phyloP scores from a whole-genome alignment of 2,329 filamentous ascomycete species.

The Aspergillus novofumigatus region DNA sequence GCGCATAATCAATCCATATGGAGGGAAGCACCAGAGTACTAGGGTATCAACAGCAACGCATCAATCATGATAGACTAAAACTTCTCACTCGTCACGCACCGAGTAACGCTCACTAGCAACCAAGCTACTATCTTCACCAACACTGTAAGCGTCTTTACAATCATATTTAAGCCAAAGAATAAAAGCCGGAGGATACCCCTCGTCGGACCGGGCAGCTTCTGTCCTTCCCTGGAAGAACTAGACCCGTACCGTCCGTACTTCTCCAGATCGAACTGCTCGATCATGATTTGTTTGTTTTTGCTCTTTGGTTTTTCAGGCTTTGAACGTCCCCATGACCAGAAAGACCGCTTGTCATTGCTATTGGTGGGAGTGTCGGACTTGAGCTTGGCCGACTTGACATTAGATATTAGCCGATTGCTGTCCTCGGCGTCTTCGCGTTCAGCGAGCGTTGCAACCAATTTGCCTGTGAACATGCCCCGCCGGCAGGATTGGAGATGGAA shows the following conservation, averaged over 20 bases:
- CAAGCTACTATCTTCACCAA: slow-evolving; percentile 40
- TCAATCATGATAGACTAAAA: slow-evolving; percentile 22
- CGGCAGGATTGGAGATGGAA: slow-evolving; percentile 3
- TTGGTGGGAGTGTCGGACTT: slow-evolving; percentile 13
- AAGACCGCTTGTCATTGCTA: slow-evolving; percentile 9
- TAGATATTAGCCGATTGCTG: slow-evolving; percentile 33
- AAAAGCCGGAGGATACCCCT: slow-evolving; percentile 34
- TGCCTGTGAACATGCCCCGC: slow-evolving; percentile 20
- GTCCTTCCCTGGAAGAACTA: slow-evolving; percentile 32
- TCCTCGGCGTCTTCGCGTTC: slow-evolving; percentile 41
- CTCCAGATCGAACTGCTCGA: slow-evolving; percentile 45
- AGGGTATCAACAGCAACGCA: background rate
- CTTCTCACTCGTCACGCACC: slow-evolving; percentile 41
- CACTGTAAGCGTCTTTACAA: slow-evolving; percentile 36
- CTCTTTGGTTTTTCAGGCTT: slow-evolving; percentile 15
- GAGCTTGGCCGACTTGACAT: slow-evolving; percentile 25
- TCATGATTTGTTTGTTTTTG: slow-evolving; percentile 31
- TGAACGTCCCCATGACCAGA: slow-evolving; percentile 14
- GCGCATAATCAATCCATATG: background rate
- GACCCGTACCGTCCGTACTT: slow-evolving; percentile 39
- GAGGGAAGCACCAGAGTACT: background rate
- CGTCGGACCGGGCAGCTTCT: slow-evolving; percentile 38
- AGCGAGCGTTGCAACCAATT: slow-evolving; percentile 35
- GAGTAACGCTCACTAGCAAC: slow-evolving; percentile 37
- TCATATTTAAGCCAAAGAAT: slow-evolving; percentile 35